Percentiles rank a stretch among this genome's conserved stretches.
phyloP scores from a whole-genome alignment of 257 asterid species.

The Fraxinus quadrangulata region DNA sequence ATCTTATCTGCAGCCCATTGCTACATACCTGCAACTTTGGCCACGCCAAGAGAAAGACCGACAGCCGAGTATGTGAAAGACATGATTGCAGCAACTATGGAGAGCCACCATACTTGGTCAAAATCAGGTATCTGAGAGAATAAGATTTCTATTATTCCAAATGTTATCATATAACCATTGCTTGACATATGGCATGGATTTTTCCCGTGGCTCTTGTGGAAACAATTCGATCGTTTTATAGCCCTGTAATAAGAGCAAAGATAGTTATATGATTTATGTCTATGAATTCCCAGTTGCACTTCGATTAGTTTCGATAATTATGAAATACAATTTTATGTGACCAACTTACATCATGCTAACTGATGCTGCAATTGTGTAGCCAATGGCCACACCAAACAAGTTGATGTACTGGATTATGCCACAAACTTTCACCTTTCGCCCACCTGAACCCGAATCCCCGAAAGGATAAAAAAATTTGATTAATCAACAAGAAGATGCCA shows the following conservation, averaged over 20 bases:
- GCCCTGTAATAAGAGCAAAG: conserved; percentile 36
- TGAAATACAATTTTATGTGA: neutral
- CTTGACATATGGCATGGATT: no score
- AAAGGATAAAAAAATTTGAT: neutral
- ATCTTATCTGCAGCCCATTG: neutral
- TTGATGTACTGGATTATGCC: conserved; percentile 48
- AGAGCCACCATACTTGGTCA: no score
- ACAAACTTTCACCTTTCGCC: conserved; percentile 35
- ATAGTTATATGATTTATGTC: no score
- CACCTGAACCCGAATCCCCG: conserved; percentile 27
- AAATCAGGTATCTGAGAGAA: conserved; percentile 16
- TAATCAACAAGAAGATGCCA: neutral
- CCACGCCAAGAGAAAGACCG: conserved; percentile 48
- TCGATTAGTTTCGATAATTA: neutral
- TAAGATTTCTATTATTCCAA: no score
- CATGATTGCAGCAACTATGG: conserved; percentile 25
- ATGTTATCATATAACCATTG: no score
- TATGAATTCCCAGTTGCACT: neutral
- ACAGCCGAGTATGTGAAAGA: conserved; percentile 53
- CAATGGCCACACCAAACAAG: conserved; percentile 55
- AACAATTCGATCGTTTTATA: conserved; percentile 38
- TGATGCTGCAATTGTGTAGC: conserved; percentile 62
- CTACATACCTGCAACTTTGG: conserved; percentile 40
- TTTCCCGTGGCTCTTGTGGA: no score
- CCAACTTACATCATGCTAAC: conserved; percentile 52